Conservation (phyloP, 306 rosid genomes). For the Prunus salicina region DNA sequence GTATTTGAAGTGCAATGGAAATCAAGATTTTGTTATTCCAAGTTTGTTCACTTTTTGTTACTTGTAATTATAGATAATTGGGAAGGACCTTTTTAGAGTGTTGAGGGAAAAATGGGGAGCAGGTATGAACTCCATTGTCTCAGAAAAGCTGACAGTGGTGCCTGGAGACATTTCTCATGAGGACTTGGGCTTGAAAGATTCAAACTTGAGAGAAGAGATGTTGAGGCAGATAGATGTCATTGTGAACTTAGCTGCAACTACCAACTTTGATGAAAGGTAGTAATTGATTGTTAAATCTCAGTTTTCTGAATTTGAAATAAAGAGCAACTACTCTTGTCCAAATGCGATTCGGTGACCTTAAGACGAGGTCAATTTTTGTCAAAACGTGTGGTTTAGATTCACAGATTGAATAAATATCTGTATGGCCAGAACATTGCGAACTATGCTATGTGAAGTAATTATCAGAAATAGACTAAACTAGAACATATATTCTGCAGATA, state of each 20-base stretch:
- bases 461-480: neutral
- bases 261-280: slow-evolving; percentile 79
- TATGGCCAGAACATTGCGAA: neutral
- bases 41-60: neutral
- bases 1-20: neutral
- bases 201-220: slow-evolving; percentile 43
- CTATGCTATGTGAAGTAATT: neutral
- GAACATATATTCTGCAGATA: slow-evolving; percentile 35
- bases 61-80: slow-evolving; percentile 40
- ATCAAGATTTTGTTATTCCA: neutral
- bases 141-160: slow-evolving; percentile 53
- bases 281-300: neutral
- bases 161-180: slow-evolving; percentile 56
- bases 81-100: slow-evolving; percentile 59
- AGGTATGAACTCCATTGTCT: slow-evolving; percentile 32
- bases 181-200: slow-evolving; percentile 53
- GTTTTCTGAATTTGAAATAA: neutral
- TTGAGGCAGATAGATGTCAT: slow-evolving; percentile 45
- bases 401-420: too few species aligned
- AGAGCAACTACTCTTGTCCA: neutral
- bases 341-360: too few species aligned
- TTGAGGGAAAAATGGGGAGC: slow-evolving; percentile 55
- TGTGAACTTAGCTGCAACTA: slow-evolving; percentile 73
- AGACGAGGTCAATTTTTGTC: too few species aligned
- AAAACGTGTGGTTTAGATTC: too few species aligned